Conservation (phyloP, 1,139 yeast genomes). For the Citeromyces hawaiiensis region DNA sequence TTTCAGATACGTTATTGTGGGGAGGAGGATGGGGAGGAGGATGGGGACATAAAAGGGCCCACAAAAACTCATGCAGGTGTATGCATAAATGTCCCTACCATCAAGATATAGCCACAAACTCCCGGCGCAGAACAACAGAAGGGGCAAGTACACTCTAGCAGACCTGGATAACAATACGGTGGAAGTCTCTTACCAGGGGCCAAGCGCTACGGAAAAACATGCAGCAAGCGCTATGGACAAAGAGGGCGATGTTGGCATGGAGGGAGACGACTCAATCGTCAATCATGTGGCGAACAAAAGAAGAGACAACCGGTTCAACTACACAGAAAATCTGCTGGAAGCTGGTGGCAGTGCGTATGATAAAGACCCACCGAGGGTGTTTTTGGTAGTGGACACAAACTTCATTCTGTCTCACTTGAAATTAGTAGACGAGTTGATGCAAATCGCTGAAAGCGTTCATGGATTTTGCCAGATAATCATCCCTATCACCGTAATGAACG, state of each 20-base stretch:
- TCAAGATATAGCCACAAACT: not conserved
- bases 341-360: not conserved
- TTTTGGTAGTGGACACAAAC: slow-evolving; percentile 65
- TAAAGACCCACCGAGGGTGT: slow-evolving; percentile 9
- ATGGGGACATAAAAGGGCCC: too few species aligned
- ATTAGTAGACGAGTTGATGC: slow-evolving; percentile 35
- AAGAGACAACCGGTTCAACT: slow-evolving; percentile 7
- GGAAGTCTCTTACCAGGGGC: not conserved
- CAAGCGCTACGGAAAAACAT: too few species aligned
- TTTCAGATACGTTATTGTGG: too few species aligned
- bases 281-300: slow-evolving; percentile 22
- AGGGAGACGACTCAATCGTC: slow-evolving; percentile 31
- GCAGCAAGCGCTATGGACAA: too few species aligned
- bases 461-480: slow-evolving; percentile 27
- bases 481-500: slow-evolving; percentile 60
- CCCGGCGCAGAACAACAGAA: not conserved
- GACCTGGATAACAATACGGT: not conserved
- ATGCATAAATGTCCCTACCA: not conserved
- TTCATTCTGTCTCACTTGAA: slow-evolving; percentile 55
- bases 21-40: too few species aligned
- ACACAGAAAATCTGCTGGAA: slow-evolving; percentile 14
- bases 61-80: not conserved
- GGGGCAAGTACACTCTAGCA: not conserved
- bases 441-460: slow-evolving; percentile 26
- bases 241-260: slow-evolving; percentile 36